Evolutionary conservation across 2,329 filamentous ascomycete species (phyloP).

Genomic region (Fusarium incarnatum): DNA sequence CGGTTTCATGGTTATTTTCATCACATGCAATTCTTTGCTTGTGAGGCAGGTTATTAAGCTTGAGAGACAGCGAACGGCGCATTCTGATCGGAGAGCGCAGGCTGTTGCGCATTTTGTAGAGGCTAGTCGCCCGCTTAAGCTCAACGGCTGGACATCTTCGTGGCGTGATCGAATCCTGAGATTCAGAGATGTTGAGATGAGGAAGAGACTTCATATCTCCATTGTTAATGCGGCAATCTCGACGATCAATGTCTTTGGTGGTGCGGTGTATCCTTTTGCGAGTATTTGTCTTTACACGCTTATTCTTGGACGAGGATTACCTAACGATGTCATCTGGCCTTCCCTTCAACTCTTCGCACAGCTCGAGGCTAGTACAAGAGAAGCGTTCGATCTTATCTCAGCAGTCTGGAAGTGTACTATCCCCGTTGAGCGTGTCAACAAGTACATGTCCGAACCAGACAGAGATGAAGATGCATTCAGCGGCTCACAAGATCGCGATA

Average conservation of each 20-base stretch:
- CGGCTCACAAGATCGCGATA: conserved; percentile 51
- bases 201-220: conserved; percentile 53
- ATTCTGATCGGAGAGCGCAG: conserved; percentile 83
- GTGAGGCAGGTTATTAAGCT: conserved; percentile 74
- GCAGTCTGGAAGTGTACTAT: conserved; percentile 85
- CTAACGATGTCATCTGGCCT: conserved; percentile 87
- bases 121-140: conserved; percentile 75
- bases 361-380: conserved; percentile 78
- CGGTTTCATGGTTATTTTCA: conserved; percentile 74
- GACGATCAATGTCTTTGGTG: conserved; percentile 77
- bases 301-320: conserved; percentile 73
- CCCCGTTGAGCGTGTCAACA: conserved; percentile 82
- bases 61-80: conserved; percentile 76
- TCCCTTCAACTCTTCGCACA: conserved; percentile 84
- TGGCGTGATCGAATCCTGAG: conserved; percentile 53
- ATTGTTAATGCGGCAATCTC: conserved; percentile 63
- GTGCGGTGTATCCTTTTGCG: conserved; percentile 80
- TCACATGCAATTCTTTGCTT: conserved; percentile 75
- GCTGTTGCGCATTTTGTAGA: conserved; percentile 88
- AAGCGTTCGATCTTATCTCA: conserved; percentile 80
- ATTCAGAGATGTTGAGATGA: conserved; percentile 53
- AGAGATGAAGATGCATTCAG: conserved; percentile 65
- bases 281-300: conserved; percentile 86
- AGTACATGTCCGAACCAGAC: conserved; percentile 88
- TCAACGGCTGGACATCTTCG: conserved; percentile 55